Evolutionary conservation across 768 basidiomycete species (phyloP), one percentile per base, ranked within the genome.

Genomic region (Dacryopinax primogenitus): DNA sequence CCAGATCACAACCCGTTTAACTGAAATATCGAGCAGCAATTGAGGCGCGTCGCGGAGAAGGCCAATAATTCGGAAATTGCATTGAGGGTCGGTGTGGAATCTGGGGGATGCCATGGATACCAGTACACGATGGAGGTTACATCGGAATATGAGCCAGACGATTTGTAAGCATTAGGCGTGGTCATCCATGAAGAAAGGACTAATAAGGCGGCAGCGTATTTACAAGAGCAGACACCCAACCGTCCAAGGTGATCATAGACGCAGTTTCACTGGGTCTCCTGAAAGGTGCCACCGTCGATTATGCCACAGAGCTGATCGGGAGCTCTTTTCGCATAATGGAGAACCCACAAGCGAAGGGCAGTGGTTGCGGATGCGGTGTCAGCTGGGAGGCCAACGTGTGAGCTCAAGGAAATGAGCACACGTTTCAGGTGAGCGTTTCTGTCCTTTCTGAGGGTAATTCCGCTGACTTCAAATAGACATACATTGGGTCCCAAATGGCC

Each of bases 21-120:
- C 26, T 36, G 30, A 63, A 32, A 37, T 3, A 13, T n/a, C 21
- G 39, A 35, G n/a, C 30, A 95, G 92, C 91, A 92, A 88, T 79
- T 96, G 1, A 78, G 80, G 45, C 74, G 76, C 45, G 89, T 96
- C 66, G 81, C 88, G 11, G 70, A 78, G n/a, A 78, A 84, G 37
- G 82, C 88, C 71, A 77, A 83, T 11, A 81, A 87, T 68, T 74
- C 83, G 0, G 71, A 82, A 62, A 79, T 89, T 23, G 90, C 86
- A 2, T 78, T 97, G 26, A 79, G 93, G 68, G 81, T 98, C 68
- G 79, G 85, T 0, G 92, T 97, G 28, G 92, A 96, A 71, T 90
- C 88, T 12, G 95, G 95, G 12, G 95, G 95, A 21, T 98, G 95
- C 72, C 94, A 98, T 73, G 95, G 95, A 36, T 97, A 97, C 74